Evolutionary conservation across 768 basidiomycete species (phyloP), one percentile per base, ranked within the genome.

Genomic region (Rubroboletus pulcherrimus): DNA sequence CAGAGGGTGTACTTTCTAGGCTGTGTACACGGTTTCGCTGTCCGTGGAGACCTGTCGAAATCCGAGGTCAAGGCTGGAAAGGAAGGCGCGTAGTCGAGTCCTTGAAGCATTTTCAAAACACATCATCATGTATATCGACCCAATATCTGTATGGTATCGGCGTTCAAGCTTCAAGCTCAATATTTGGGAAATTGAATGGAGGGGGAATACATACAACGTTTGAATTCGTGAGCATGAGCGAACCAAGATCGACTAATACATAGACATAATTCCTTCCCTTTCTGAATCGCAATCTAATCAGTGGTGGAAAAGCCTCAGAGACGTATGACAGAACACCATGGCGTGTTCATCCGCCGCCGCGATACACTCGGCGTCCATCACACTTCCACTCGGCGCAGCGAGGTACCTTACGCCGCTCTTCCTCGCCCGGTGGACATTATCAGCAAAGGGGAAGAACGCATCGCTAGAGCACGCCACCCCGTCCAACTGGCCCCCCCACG

Each of bases 381-480:
- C 93, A 63, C 91, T 94, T 46, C 97, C 97, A 48, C 87, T 84
- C 3, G 91, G 89, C 7, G 95, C 93, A 26, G 93, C 93, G 45
- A 99, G 79, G 73, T 97, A 98, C 68, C 75, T 84, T 47, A 93
- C 95, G 0, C 97, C 97, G 58, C 93, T 95, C 79, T 90, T 87
- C 72, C 82, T 80, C 49, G 93, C 91, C 43, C 97, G 81, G 69
- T 98, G 91, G 34, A 99, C 96, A 64, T 98, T 99, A 68, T 99
- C 97, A 12, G 96, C 83, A 84, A 98, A 98, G 17, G 97, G 97
- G 93, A 98, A 98, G 82, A 99, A 99, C 49, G 96, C 97, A 62
- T 99, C 97, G 57, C 92, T 94, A 33, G 91, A 91, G 74, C 97
- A 96, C 7, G 90, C 85, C 49, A 98, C 96, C 21, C 84, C 90